These are phyloP conservation scores for Mortierella sp. DNA, from an alignment of 371 early-diverging fungal species.

Conservation along the genomic window DNA sequence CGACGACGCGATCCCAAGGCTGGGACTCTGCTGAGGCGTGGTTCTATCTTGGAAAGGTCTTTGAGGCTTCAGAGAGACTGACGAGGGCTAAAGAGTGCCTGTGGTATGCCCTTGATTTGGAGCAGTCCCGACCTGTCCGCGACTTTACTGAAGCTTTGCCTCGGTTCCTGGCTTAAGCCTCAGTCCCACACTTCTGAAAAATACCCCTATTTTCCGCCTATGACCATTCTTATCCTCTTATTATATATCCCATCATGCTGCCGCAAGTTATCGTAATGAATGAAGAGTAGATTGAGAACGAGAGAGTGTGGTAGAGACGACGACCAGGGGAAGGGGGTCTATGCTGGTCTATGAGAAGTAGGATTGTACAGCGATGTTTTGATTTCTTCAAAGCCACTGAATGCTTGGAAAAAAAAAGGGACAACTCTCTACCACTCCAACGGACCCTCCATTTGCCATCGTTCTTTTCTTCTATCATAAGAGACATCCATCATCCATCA, in stretches of 20 bases:
- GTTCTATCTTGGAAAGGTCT: slow-evolving; percentile 65
- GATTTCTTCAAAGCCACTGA: too few species aligned
- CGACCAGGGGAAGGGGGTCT: too few species aligned
- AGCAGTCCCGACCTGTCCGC: slow-evolving; percentile 72
- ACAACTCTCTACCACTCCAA: too few species aligned
- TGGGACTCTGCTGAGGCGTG: slow-evolving; percentile 77
- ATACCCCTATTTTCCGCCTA: too few species aligned
- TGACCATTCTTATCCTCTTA: too few species aligned
- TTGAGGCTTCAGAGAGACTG: slow-evolving; percentile 62
- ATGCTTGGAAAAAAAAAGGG: not conserved
- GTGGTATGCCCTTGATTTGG: slow-evolving; percentile 80
- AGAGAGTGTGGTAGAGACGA: too few species aligned
- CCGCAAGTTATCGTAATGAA: too few species aligned
- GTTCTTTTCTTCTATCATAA: not conserved
- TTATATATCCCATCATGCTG: too few species aligned
- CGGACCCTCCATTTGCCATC: not conserved
- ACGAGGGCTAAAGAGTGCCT: slow-evolving; percentile 71
- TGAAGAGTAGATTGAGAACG: too few species aligned
- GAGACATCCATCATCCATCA: slow-evolving; percentile 12
- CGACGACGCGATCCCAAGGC: slow-evolving; percentile 65
- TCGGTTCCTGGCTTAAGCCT: slow-evolving; percentile 24
- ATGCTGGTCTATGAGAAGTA: too few species aligned
- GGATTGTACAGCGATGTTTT: too few species aligned
- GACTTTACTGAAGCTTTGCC: slow-evolving; percentile 61
- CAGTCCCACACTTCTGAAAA: too few species aligned